Evolutionary conservation across 371 early-diverging fungal species (phyloP).

Genomic region (Mortierella sp.): DNA sequence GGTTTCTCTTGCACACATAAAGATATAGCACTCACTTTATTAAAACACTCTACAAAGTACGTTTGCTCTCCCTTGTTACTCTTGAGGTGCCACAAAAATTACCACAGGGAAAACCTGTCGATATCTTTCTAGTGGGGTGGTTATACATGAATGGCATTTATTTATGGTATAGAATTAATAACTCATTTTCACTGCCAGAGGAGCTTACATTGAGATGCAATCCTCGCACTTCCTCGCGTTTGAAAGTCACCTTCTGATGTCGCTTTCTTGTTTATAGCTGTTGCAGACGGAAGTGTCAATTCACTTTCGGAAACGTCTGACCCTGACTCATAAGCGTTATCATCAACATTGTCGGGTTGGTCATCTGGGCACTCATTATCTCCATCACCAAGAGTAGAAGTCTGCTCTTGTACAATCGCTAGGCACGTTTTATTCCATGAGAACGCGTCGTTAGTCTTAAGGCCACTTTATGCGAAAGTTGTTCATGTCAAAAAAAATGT

Average conservation of each 20-base stretch:
- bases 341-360: neutral
- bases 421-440: neutral
- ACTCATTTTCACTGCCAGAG: neutral
- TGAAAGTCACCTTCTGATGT: neutral
- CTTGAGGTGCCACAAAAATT: no score
- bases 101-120: no score
- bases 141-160: no score
- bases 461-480: no score
- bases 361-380: neutral
- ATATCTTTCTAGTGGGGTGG: neutral
- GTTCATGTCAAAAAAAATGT: no score
- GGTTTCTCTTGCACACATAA: no score
- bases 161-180: neutral
- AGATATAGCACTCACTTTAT: no score
- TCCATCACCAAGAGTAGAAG: neutral
- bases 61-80: no score
- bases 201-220: neutral
- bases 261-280: neutral
- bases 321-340: neutral
- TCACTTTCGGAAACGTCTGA: neutral
- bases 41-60: no score
- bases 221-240: neutral
- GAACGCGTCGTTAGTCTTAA: neutral
- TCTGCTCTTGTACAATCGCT: neutral
- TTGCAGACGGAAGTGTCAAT: neutral